Evolutionary conservation across 73 alveolate species (phyloP), one percentile per base, ranked within the genome.

Genomic region (Symbiodinium natans): DNA sequence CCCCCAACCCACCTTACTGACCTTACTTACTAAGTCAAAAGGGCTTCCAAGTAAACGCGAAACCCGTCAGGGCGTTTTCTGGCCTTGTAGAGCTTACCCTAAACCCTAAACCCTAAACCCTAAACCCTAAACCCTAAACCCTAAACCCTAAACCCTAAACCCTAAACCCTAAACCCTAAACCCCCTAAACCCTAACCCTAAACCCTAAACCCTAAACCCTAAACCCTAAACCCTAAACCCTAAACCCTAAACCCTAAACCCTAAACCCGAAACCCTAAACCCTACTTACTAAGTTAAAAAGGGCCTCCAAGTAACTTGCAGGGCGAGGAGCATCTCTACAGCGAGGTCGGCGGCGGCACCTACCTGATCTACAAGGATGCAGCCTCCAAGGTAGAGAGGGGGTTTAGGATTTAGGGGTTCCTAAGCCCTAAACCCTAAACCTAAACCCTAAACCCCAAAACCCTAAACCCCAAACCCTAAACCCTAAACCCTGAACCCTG

Each of bases 241-340:
- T 52, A 10, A 52, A 52, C 68, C 23, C 68, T 52, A 52, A 52
- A 11, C 6, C 68, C 68, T 21, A 13, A 46, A 46, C 25, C 9
- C 59, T 2, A 46, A 46, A 46, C 59, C 59, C 59, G 17, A 21
- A 46, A 46, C 25, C n/a, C n/a, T n/a, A n/a, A n/a, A n/a, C n/a
- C n/a, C n/a, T n/a, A n/a, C n/a, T n/a, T n/a, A n/a, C n/a, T n/a
- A n/a, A n/a, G n/a, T n/a, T n/a, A n/a, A n/a, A n/a, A n/a, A n/a
- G n/a, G n/a, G n/a, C n/a, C n/a, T n/a, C n/a, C n/a, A n/a, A n/a
- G n/a, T n/a, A n/a, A n/a, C n/a, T n/a, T n/a, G 63, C 95, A 88
- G 95, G 95, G 95, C 1, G 95, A 88, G 29, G 95, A 88, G 85
- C 95, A 88, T 63, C 86, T 56, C 86, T 88, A 88, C 95, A n/a